phyloP scores from a whole-genome alignment of 108 stramenopile species.

The Stephanodiscus triporus region DNA sequence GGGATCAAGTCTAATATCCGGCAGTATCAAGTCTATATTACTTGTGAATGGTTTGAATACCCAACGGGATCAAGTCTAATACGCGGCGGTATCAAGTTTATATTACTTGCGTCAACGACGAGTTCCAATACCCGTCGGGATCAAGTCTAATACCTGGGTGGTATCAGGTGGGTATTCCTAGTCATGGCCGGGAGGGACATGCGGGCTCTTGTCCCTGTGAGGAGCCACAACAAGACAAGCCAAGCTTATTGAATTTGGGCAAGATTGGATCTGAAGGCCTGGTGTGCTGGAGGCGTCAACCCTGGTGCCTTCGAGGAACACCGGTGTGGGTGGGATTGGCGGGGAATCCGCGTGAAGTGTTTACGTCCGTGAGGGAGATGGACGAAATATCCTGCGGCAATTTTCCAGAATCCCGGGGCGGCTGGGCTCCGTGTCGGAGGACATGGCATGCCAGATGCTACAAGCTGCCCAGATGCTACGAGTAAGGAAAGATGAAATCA shows the following conservation, averaged over 20 bases:
- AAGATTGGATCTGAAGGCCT: background rate
- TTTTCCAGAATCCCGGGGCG: constrained; percentile 21
- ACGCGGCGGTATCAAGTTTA: no score
- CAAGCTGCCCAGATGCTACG: constrained; percentile 28
- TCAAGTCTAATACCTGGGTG: no score
- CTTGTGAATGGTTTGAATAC: constrained; percentile 5
- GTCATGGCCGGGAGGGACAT: no score
- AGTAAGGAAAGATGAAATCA: constrained; percentile 3
- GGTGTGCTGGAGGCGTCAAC: background rate
- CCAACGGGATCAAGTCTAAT: background rate
- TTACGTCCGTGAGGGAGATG: constrained; percentile 3
- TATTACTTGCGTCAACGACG: no score
- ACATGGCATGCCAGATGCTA: constrained; percentile 36
- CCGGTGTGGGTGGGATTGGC: constrained; percentile 21
- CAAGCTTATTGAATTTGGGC: no score
- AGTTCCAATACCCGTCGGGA: background rate
- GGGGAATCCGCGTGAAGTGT: constrained; percentile 23
- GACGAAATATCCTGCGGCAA: no score
- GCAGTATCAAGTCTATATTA: no score
- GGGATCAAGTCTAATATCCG: background rate
- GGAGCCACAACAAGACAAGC: no score
- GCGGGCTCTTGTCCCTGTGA: no score
- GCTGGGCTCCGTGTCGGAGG: constrained; percentile 7
- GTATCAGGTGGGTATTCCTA: constrained; percentile 6
- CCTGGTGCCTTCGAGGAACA: background rate